phyloP scores from a whole-genome alignment of 2,329 filamentous ascomycete species.

The Arachnopeziza araneosa region DNA sequence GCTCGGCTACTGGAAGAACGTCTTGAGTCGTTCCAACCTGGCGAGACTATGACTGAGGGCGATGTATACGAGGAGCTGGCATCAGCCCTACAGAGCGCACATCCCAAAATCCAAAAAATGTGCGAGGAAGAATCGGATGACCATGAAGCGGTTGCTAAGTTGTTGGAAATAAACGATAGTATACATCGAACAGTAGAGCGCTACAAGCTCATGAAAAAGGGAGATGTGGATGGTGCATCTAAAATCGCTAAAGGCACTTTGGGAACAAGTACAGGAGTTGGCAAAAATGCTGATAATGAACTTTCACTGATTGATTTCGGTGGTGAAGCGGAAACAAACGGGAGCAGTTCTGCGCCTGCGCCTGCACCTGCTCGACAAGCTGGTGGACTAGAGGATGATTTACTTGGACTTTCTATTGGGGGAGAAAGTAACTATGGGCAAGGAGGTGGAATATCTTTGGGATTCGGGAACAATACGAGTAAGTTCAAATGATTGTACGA shows the following conservation, averaged over 20 bases:
- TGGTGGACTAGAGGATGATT: conserved; percentile 77
- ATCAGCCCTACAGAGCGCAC: conserved; percentile 81
- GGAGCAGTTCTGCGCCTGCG: conserved; percentile 41
- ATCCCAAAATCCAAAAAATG: conserved; percentile 99
- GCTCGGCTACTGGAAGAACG: conserved; percentile 89
- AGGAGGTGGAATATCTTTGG: conserved; percentile 77
- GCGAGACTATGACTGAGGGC: conserved; percentile 68
- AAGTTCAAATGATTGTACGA: conserved; percentile 29
- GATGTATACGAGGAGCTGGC: conserved; percentile 80
- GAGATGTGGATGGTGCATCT: conserved; percentile 77
- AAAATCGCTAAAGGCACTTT: conserved; percentile 79
- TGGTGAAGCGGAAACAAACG: conserved; percentile 53
- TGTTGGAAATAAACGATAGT: conserved; percentile 97
- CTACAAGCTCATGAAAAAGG: conserved; percentile 94
- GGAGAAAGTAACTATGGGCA: conserved; percentile 53
- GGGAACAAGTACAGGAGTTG: conserved; percentile 58
- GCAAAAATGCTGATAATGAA: conserved; percentile 66
- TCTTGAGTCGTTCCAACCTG: conserved; percentile 74
- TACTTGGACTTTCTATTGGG: conserved; percentile 80
- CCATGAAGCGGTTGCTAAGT: conserved; percentile 87
- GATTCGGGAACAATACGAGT: conserved; percentile 67
- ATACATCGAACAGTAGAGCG: conserved; percentile 95
- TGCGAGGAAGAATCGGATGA: conserved; percentile 96
- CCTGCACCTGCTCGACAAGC: conserved; percentile 37
- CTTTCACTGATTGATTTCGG: conserved; percentile 93